Base-by-base conservation (phyloP, 2,329 filamentous ascomycete species). In the Fusarium avenaceum region DNA sequence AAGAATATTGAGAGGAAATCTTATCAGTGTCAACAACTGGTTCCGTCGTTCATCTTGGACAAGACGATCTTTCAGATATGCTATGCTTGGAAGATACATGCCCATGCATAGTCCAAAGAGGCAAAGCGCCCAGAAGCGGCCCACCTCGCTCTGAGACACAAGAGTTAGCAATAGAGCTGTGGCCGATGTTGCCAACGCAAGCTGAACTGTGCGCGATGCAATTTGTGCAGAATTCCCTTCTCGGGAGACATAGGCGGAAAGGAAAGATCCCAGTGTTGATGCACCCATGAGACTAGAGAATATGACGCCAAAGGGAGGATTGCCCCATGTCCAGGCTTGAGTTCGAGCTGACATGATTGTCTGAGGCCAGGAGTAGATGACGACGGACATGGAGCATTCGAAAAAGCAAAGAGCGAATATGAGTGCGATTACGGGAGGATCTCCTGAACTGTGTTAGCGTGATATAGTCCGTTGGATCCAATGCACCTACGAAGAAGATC, bases 391-490 rank as follows among this genome's bases (percentile, higher is more conserved):
- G 2, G 32, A 50, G 17, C 44, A 44, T 17, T 55, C 52, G 9
- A 55, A 55, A 19, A 50, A 50, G 5, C 44, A 40, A 13, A 39
- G 9, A 3, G 24, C 3, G 0, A 55, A 9, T 19, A 24, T 0
- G 0, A 55, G 2, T 4, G 22, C 20, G 6, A 14, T 0, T 9
- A 40, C 1, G 1, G 6, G 30, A 0, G 44, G 24, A 14, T 55
- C 52, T 2, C 15, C 33, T 55, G 6, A 4, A 4, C 3, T 32
- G 17, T 17, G 19, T 55, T 7, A 55, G 52, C 7, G 11, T 19
- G 2, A 0, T 7, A 11, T 13, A 3, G 1, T 15, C 3, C 0
- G 13, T 1, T 9, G 4, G 1, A 0, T 9, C 1, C 15, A 1
- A 1, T 1, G 11, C 46, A 13, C 52, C 6, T 32, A 55, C 52